phyloP scores from a whole-genome alignment of 2,329 filamentous ascomycete genomes.

The Trichoderma endophyticum region DNA sequence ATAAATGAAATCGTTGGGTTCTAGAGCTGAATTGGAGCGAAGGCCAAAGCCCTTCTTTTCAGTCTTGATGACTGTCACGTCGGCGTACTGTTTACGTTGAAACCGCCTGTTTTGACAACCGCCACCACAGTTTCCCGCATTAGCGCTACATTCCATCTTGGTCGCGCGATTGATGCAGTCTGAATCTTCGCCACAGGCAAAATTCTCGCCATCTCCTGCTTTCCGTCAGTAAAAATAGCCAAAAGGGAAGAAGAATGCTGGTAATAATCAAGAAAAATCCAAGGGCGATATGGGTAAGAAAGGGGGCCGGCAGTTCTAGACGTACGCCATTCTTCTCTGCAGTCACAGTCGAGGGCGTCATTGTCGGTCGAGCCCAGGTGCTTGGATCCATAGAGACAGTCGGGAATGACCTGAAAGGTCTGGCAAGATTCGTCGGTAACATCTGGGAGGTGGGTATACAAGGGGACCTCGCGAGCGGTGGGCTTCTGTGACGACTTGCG shows the following conservation, averaged over 20 bases:
- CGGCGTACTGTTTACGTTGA: constrained; percentile 81
- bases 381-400: constrained; percentile 90
- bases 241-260: background rate
- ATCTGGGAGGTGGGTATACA: constrained; percentile 75
- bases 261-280: constrained; percentile 3
- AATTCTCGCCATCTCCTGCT: constrained; percentile 62
- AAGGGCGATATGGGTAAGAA: background rate
- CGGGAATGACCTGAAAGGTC: constrained; percentile 75
- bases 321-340: constrained; percentile 92
- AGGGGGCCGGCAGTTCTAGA: constrained; percentile 23
- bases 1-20: constrained; percentile 87
- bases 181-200: constrained; percentile 91
- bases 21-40: constrained; percentile 72
- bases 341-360: constrained; percentile 90
- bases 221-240: constrained; percentile 11
- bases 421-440: constrained; percentile 71
- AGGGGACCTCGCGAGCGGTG: constrained; percentile 55
- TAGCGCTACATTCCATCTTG: constrained; percentile 88
- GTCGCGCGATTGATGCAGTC: constrained; percentile 98
- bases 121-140: constrained; percentile 77
- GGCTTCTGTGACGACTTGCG: constrained; percentile 70
- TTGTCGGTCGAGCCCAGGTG: constrained; percentile 88
- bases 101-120: constrained; percentile 95
- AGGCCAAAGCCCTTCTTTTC: constrained; percentile 97
- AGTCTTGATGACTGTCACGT: constrained; percentile 93